Percentiles rank a stretch among this genome's conserved stretches.
Conservation (phyloP, 1,284 basidiomycete genomes). For the Ustilago loliicola region DNA sequence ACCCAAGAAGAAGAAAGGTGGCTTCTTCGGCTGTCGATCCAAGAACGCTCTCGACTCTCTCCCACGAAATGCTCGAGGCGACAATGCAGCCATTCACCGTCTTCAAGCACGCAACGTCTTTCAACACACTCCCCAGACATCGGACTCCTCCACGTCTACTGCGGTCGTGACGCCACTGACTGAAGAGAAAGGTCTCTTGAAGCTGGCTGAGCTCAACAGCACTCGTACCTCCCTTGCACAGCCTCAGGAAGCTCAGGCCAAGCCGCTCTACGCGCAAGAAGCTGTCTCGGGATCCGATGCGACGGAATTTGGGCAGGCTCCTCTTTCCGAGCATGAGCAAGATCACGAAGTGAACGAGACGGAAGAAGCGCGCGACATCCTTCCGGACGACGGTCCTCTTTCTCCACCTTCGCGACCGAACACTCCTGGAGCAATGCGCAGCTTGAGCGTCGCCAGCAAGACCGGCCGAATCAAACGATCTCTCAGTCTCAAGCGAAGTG, state of each 20-base stretch:
- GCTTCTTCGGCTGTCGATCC: slow-evolving; percentile 54
- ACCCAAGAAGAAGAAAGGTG: slow-evolving; percentile 39
- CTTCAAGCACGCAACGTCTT: slow-evolving; percentile 45
- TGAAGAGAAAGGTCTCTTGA: slow-evolving; percentile 27
- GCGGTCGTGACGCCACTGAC: slow-evolving; percentile 19
- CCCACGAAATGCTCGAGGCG: slow-evolving; percentile 43
- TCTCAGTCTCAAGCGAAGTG: slow-evolving; percentile 46
- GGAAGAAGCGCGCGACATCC: slow-evolving; percentile 39
- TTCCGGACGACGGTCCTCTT: slow-evolving; percentile 20
- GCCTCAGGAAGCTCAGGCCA: neutral
- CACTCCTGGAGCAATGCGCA: slow-evolving; percentile 24
- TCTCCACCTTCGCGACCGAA: slow-evolving; percentile 10
- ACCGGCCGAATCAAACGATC: slow-evolving; percentile 45
- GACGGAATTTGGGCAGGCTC: neutral
- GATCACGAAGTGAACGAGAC: slow-evolving; percentile 14
- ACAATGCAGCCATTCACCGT: slow-evolving; percentile 44
- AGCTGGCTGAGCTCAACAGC: slow-evolving; percentile 23
- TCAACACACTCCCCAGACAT: slow-evolving; percentile 14
- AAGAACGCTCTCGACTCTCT: slow-evolving; percentile 53
- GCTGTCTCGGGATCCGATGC: neutral
- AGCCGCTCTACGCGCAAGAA: slow-evolving; percentile 34
- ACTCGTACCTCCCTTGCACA: neutral
- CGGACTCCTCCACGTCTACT: slow-evolving; percentile 19
- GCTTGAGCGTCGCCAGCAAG: slow-evolving; percentile 33
- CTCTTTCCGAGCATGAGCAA: neutral